Conservation (phyloP, 352 stramenopile genomes). For the Pythium coloratum region DNA sequence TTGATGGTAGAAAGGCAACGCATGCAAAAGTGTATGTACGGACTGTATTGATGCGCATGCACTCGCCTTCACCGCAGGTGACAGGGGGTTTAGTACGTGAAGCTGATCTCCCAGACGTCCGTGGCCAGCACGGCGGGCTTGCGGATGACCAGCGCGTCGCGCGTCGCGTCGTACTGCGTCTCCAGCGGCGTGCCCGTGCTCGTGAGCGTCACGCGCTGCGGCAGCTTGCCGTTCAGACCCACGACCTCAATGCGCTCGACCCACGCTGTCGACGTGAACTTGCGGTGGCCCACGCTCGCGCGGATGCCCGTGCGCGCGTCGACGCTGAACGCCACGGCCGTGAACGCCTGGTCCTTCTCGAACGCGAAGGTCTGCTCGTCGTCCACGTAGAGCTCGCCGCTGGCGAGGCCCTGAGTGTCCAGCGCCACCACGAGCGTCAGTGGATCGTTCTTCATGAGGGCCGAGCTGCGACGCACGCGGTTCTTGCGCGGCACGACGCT, state of each 20-base stretch:
- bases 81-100: constrained; percentile 25
- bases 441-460: constrained; percentile 96
- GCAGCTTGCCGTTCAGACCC: constrained; percentile 49
- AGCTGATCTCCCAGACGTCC: constrained; percentile 68
- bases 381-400: constrained; percentile 95
- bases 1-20: not conserved
- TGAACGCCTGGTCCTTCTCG: constrained; percentile 48
- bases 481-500: constrained; percentile 96
- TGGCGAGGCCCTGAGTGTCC: constrained; percentile 75
- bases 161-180: constrained; percentile 64
- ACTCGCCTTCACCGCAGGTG: too few relatives aligned
- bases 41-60: not conserved
- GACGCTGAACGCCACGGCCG: constrained; percentile 44
- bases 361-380: constrained; percentile 91
- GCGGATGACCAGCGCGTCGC: constrained; percentile 76
- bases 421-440: constrained; percentile 96
- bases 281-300: constrained; percentile 31
- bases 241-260: constrained; percentile 88
- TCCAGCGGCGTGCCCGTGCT: constrained; percentile 38
- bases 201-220: constrained; percentile 43
- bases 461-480: constrained; percentile 92
- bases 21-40: too few relatives aligned
- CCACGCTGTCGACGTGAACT: constrained; percentile 55
- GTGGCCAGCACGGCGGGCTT: constrained; percentile 78
- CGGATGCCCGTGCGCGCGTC: constrained; percentile 39